A percentile compares a stretch with the other conserved stretches of the same genome.
Evolutionary conservation across 306 rosid genomes (phyloP).

Genomic region (Quercus wislizeni): DNA sequence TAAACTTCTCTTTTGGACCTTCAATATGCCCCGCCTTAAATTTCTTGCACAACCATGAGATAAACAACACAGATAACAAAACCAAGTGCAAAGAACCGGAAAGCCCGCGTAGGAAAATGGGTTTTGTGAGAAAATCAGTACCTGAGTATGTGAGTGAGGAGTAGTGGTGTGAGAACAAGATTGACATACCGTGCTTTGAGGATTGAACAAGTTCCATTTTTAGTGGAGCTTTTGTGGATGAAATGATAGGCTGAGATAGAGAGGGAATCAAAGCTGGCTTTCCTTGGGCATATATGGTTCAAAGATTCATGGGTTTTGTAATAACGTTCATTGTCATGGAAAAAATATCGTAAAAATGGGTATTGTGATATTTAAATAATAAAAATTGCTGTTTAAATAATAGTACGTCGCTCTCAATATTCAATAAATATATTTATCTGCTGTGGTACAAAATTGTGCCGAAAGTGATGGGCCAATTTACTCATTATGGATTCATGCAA

Average conservation of each 20-base stretch:
- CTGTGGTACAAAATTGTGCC: too few species aligned
- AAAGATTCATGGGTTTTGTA: too few species aligned
- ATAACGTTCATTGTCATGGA: too few species aligned
- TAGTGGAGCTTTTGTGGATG: background rate
- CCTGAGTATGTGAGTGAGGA: conserved; percentile 6
- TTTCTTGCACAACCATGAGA: conserved; percentile 27
- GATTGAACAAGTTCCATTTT: background rate
- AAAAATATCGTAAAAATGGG: too few species aligned
- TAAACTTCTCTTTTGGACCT: conserved; percentile 19
- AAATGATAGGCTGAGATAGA: too few species aligned
- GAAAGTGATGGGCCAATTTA: too few species aligned
- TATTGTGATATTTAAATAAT: too few species aligned
- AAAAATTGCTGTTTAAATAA: too few species aligned
- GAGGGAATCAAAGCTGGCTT: too few species aligned
- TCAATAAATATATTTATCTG: too few species aligned
- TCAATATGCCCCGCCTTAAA: background rate
- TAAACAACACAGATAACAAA: conserved; percentile 12
- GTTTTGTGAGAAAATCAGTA: conserved; percentile 23
- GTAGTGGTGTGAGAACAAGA: background rate
- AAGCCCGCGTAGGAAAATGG: conserved; percentile 36
- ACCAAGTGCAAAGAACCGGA: conserved; percentile 27
- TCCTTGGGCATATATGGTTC: too few species aligned
- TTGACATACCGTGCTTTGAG: conserved; percentile 10
- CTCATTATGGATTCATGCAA: too few species aligned
- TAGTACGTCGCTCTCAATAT: rapidly evolving